These are phyloP conservation scores for Licmophora abbreviata DNA, from an alignment of 108 stramenopile genomes.

Conservation along the genomic window DNA sequence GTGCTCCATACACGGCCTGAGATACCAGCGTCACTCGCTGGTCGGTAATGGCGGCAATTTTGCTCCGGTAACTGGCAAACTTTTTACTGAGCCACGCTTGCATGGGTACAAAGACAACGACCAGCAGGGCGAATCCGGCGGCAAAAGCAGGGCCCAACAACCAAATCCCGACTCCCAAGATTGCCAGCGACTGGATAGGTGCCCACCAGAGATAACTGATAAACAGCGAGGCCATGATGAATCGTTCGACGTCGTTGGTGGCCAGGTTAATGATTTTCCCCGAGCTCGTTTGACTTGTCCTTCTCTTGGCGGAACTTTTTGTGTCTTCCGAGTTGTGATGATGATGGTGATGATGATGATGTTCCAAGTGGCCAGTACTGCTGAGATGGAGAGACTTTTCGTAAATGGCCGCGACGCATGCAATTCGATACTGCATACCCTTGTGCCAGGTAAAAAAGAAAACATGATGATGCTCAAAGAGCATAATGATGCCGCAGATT, in stretches of 20 bases:
- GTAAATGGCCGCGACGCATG: constrained; percentile 69
- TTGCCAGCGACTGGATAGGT: constrained; percentile 75
- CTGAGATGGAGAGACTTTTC: constrained; percentile 50
- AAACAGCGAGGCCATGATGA: constrained; percentile 63
- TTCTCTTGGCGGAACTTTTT: too few species aligned
- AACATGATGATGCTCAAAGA: constrained; percentile 53
- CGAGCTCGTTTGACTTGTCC: constrained; percentile 23
- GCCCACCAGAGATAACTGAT: constrained; percentile 67
- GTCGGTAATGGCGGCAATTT: constrained; percentile 82
- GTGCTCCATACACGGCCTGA: constrained; percentile 80
- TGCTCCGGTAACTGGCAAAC: constrained; percentile 65
- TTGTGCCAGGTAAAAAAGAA: constrained; percentile 47
- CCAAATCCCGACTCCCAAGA: constrained; percentile 54
- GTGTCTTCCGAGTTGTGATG: too few species aligned
- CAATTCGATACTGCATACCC: constrained; percentile 71
- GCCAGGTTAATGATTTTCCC: constrained; percentile 87
- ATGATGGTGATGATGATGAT: too few species aligned
- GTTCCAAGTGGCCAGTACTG: constrained; percentile 11
- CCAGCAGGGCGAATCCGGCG: constrained; percentile 68
- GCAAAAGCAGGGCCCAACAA: constrained; percentile 78
- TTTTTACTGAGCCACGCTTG: constrained; percentile 59
- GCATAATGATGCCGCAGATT: constrained; percentile 33
- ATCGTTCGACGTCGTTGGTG: constrained; percentile 89
- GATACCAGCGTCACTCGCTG: constrained; percentile 76
- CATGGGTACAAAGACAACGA: constrained; percentile 75